A percentile compares a stretch with the other conserved stretches of the same genome.
phyloP scores from a whole-genome alignment of 129 eudicot genomes.

The Escallonia rubra region DNA sequence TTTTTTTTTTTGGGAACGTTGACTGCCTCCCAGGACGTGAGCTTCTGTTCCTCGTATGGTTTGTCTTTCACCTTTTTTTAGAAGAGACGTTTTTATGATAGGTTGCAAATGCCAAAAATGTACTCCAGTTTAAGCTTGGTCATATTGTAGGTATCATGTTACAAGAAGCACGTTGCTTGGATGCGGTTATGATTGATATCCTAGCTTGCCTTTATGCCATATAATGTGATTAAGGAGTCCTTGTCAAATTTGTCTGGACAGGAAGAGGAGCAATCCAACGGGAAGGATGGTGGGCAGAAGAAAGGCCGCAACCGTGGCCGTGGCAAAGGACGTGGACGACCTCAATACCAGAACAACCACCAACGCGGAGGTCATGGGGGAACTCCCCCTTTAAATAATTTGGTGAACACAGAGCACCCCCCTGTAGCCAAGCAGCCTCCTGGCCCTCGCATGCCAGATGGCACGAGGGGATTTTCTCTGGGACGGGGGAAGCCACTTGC shows the following conservation, averaged over 20 bases:
- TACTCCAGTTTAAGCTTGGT: no score
- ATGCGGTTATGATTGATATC: no score
- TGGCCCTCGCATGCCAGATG: slow-evolving; percentile 99
- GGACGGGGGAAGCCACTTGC: slow-evolving; percentile 78
- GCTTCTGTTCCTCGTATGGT: no score
- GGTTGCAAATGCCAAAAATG: no score
- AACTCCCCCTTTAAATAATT: slow-evolving; percentile 27
- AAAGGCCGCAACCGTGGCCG: slow-evolving; percentile 49
- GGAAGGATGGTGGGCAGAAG: slow-evolving; percentile 53
- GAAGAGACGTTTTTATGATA: no score
- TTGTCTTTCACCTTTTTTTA: no score
- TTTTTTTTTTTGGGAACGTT: no score
- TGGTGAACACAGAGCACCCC: slow-evolving; percentile 30
- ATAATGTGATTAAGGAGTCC: not conserved
- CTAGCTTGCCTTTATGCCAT: not conserved
- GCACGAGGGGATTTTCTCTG: slow-evolving; percentile 89
- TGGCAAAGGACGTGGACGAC: slow-evolving; percentile 76
- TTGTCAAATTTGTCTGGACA: slow-evolving; percentile 15
- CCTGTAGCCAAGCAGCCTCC: slow-evolving; percentile 49
- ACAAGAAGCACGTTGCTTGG: no score
- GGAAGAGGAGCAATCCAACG: slow-evolving; percentile 57
- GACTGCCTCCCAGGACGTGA: no score
- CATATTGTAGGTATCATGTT: no score
- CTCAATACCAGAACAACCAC: slow-evolving; percentile 42
- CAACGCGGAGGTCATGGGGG: slow-evolving; percentile 44